Conservation (phyloP, 495 filamentous ascomycete genomes). For the Podospora tetraspora region DNA sequence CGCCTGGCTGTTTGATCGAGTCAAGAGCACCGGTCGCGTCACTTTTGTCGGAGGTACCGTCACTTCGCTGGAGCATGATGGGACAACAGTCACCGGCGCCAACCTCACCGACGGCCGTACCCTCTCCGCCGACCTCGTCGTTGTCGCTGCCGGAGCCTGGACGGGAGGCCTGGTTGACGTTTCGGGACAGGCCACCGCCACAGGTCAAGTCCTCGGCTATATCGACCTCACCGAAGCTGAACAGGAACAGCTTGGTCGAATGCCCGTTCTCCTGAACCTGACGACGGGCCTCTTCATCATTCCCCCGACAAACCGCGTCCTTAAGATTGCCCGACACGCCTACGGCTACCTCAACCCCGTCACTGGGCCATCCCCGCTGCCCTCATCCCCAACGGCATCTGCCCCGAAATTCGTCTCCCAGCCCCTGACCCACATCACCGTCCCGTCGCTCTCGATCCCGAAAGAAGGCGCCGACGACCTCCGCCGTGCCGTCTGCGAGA, state of each 20-base stretch:
- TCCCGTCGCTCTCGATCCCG: constrained; percentile 45
- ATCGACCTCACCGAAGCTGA: constrained; percentile 64
- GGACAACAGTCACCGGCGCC: constrained; percentile 46
- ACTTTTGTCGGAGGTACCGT: constrained; percentile 60
- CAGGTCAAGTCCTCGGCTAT: constrained; percentile 78
- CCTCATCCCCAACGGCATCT: constrained; percentile 30
- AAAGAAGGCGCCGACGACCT: constrained; percentile 57
- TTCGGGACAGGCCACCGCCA: constrained; percentile 65
- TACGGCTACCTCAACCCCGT: constrained; percentile 75
- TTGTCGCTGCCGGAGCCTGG: constrained; percentile 87
- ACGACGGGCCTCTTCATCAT: constrained; percentile 77
- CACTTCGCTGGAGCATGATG: constrained; percentile 45
- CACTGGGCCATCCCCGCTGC: constrained; percentile 37
- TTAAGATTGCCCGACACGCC: constrained; percentile 79
- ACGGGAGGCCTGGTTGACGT: constrained; percentile 70
- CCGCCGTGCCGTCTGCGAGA: constrained; percentile 53
- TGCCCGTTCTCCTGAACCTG: constrained; percentile 76
- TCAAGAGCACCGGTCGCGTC: constrained; percentile 56
- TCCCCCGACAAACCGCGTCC: constrained; percentile 60
- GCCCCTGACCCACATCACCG: constrained; percentile 43
- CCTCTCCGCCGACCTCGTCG: constrained; percentile 63
- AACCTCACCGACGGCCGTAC: constrained; percentile 46
- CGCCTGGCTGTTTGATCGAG: constrained; percentile 49
- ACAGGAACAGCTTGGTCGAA: constrained; percentile 53
- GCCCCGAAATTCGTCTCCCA: constrained; percentile 32